Evolutionary conservation across 2,329 filamentous ascomycete species (phyloP), one percentile per base, ranked within the genome.

Genomic region (Tolypocladium tundrense): DNA sequence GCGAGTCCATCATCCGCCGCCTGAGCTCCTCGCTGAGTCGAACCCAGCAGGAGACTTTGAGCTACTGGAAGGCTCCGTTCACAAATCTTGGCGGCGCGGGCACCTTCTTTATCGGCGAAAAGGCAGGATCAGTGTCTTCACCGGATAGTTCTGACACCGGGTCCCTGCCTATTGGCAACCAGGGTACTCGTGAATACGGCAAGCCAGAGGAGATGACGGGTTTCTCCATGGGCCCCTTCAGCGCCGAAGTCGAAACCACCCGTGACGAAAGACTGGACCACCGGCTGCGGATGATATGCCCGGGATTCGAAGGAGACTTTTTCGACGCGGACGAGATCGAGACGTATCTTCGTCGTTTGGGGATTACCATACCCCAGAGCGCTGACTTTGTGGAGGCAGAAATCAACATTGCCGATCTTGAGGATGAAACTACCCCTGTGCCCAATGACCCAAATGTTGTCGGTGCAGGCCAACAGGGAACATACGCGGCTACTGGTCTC

Each of bases 321-420:
- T 89, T 88, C 63, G 89, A 94, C 66, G 75, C 85, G 0, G 81
- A 89, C 59, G 90, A 94, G 68, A 85, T 91, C 0, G 88, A 94
- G 69, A 78, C 82, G 14, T 94, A 91, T 67, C 73, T 95, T 3
- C 79, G 79, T 45, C 77, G 81, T 54, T 80, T 81, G 37, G 85
- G 85, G 6, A 81, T 91, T 37, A 68, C 75, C 52, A 84, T 91
- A 55, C 81, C 87, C 11, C 78, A 81, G 0, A 74, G 77, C 11
- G 77, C 80, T 11, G 85, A 88, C 21, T 85, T 81, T 57, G 76
- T 88, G 1, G 79, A 81, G 53, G 80, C 81, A 10, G 79, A 87
- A 54, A 70, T 88, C 27, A 77, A 81, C 53, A 63, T 75, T 0
- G 65, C 66, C 4, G 72, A 74, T 2, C 77, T 82, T 9, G 48